phyloP scores from a whole-genome alignment of 371 early-diverging fungal genomes.

The Umbelopsis sp. region DNA sequence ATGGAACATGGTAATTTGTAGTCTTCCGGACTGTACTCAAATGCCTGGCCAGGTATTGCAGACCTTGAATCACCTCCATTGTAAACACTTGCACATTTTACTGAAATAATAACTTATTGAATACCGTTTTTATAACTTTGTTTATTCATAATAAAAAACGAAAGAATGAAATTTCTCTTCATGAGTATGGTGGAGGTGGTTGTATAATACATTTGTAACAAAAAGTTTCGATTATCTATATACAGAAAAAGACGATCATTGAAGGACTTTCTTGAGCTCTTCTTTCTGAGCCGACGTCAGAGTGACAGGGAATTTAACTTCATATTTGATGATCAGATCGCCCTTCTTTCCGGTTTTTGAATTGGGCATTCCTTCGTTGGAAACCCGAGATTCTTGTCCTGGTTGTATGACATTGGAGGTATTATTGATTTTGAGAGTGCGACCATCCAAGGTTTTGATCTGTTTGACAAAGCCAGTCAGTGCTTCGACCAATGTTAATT shows the following conservation, averaged over 20 bases:
- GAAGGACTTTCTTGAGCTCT: conserved; percentile 52
- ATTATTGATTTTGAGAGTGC: conserved; percentile 69
- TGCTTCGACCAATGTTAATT: conserved; percentile 80
- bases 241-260: conserved; percentile 23
- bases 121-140: no score
- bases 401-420: conserved; percentile 68
- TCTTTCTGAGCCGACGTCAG: conserved; percentile 77
- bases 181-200: no score
- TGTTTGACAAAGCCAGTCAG: conserved; percentile 79
- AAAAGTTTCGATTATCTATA: conserved; percentile 17
- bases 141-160: no score
- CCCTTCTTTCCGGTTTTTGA: conserved; percentile 83
- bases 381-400: conserved; percentile 74
- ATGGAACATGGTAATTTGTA: not conserved
- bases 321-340: conserved; percentile 78
- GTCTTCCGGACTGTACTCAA: no score
- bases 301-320: conserved; percentile 81
- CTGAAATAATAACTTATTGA: no score
- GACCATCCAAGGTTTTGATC: conserved; percentile 81
- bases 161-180: not conserved
- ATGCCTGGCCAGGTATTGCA: no score
- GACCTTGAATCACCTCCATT: no score
- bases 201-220: conserved; percentile 13
- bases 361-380: conserved; percentile 94
- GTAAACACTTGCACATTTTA: no score